phyloP scores from a whole-genome alignment of 352 stramenopile species.

The Globisporangium okanoganense region DNA sequence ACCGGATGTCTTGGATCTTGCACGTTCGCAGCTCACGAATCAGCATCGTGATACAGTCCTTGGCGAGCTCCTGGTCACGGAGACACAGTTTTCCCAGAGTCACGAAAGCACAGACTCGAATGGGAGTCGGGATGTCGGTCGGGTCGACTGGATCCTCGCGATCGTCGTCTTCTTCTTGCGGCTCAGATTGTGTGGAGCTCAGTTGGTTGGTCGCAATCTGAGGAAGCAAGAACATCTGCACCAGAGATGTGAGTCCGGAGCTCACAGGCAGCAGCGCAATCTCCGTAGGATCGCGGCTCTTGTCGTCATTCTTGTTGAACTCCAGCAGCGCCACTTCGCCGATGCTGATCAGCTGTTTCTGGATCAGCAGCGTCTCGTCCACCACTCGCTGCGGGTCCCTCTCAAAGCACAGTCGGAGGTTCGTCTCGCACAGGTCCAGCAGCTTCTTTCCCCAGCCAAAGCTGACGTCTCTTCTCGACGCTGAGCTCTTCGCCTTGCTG shows the following conservation, averaged over 20 bases:
- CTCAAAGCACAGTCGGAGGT: conserved; percentile 59
- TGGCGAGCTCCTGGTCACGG: conserved; percentile 91
- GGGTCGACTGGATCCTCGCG: conserved; percentile 20
- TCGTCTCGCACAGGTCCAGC: conserved; percentile 57
- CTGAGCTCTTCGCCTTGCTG: conserved; percentile 55
- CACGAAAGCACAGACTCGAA: conserved; percentile 93
- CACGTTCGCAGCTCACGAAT: conserved; percentile 91
- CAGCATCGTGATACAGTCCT: conserved; percentile 93
- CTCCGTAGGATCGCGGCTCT: conserved; percentile 29
- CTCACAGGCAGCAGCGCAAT: conserved; percentile 52
- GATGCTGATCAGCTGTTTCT: conserved; percentile 80
- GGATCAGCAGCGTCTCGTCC: conserved; percentile 52
- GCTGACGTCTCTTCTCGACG: conserved; percentile 55
- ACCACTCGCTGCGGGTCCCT: conserved; percentile 42
- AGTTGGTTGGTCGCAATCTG: conserved; percentile 36
- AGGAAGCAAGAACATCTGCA: conserved; percentile 77
- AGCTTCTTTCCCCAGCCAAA: conserved; percentile 67
- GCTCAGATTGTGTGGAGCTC: conserved; percentile 12
- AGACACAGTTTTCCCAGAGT: conserved; percentile 95
- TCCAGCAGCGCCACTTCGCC: conserved; percentile 77
- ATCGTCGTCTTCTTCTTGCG: conserved; percentile 16
- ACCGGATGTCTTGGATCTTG: conserved; percentile 85
- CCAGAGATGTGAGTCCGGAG: conserved; percentile 45
- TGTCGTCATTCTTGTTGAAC: conserved; percentile 77
- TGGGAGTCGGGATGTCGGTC: conserved; percentile 56